Evolutionary conservation across 2,329 filamentous ascomycete species (phyloP).

Genomic region (Neophaeococcomyces mojaviensis): DNA sequence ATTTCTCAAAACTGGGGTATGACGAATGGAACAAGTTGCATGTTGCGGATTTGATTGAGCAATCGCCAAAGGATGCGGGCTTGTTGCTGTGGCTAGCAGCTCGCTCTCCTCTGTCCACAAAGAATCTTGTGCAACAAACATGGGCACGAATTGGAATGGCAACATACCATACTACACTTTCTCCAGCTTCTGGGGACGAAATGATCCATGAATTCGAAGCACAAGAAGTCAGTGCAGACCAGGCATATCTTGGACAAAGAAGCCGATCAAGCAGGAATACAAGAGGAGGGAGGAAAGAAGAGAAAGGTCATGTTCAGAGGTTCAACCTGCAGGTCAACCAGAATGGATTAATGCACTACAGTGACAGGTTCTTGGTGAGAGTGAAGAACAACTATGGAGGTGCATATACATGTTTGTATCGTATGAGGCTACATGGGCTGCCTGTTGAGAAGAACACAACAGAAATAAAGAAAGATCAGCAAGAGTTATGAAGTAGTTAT

Average conservation of each 20-base stretch:
- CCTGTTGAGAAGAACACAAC: too few relatives aligned
- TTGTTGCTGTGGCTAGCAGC: too few relatives aligned
- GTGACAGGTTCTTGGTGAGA: constrained; percentile 35
- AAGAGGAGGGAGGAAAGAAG: constrained; percentile 25
- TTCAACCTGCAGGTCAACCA: constrained; percentile 32
- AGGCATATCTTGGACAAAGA: neutral
- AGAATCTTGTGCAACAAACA: constrained; percentile 9
- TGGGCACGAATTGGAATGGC: constrained; percentile 17
- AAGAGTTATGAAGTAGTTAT: too few relatives aligned
- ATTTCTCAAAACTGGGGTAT: constrained; percentile 41
- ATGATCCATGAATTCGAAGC: constrained; percentile 1
- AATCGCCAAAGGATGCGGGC: too few relatives aligned
- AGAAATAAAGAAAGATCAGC: too few relatives aligned
- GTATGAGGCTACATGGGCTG: constrained; percentile 36
- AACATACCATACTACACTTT: constrained; percentile 13
- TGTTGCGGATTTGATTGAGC: constrained; percentile 16
- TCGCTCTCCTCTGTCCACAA: neutral
- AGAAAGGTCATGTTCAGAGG: constrained; percentile 30
- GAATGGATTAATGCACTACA: constrained; percentile 10
- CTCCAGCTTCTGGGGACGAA: neutral
- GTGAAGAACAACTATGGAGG: constrained; percentile 38
- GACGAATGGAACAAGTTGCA: constrained; percentile 15
- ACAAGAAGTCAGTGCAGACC: neutral
- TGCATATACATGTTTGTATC: constrained; percentile 39
- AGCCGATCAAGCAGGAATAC: neutral